phyloP scores from a whole-genome alignment of 169 alveolate species.

The Cryptosporidium sp. region DNA sequence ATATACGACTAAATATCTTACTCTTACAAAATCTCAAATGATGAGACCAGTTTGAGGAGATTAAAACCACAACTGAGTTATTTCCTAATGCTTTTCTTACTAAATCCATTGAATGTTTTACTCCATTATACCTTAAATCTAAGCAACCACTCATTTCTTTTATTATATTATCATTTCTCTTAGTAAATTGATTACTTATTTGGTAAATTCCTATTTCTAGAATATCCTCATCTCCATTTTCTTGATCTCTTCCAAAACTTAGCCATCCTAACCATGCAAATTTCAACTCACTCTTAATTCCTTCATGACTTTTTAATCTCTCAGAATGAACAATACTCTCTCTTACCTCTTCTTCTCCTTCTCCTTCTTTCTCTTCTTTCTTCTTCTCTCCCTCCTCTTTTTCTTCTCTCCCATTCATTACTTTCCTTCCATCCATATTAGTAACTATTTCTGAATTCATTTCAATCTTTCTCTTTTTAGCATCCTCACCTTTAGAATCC shows the following conservation, averaged over 20 bases:
- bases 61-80: conserved; percentile 33
- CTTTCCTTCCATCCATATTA: not conserved
- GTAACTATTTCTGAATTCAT: not conserved
- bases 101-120: not conserved
- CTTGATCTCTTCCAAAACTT: not conserved
- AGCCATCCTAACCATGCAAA: conserved; percentile 70
- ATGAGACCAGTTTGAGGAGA: conserved; percentile 52
- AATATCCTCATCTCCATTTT: not conserved
- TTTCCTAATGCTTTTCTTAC: conserved; percentile 1
- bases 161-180: conserved; percentile 13
- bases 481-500: not conserved
- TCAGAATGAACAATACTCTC: not conserved
- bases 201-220: conserved; percentile 41
- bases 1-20: conserved; percentile 12
- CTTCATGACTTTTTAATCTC: not conserved
- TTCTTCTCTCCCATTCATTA: not conserved
- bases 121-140: conserved; percentile 23
- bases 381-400: not conserved
- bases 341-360: not conserved
- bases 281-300: not conserved
- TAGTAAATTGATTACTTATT: conserved; percentile 21
- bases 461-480: not conserved
- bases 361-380: not conserved
- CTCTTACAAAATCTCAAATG: not conserved
- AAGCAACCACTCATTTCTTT: not conserved